Base-by-base conservation (phyloP, 768 basidiomycete species). In the Pulveroboletus sp. region DNA sequence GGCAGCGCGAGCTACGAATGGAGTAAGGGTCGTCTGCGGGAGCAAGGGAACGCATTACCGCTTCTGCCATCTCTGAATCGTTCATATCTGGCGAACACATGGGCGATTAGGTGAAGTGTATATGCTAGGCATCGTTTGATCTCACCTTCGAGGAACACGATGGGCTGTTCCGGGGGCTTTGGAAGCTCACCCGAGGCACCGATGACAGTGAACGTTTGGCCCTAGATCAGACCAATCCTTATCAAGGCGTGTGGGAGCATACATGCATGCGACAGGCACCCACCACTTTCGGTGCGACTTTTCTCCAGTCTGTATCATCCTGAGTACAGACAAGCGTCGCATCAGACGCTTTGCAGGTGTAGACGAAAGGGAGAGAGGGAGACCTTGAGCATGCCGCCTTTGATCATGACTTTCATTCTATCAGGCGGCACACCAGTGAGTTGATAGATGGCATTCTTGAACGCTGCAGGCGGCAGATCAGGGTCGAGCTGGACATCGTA, bases 401-500 rank as follows among this genome's bases (percentile, higher is more conserved):
- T 97, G 66, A 94, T 78, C 88, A 96, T 93, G 56, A 98, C 86
- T 72, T 98, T 99, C 91, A 96, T 94, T 42, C 93, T 78, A 63
- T 95, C 92, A 32, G 81, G 69, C 4, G 90, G 93, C 3, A 98
- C 86, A 8, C 92, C 93, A 0, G 93, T 97, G 40, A 76, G 72
- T 38, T 84, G 78, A 61, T 88, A 89, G 31, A 98, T 75, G 5
- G 81, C 75, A 54, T 91, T 81, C 67, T 96, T 97, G 78, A 98
- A 94, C 13, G 70, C 79, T 14, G 73, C 61, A 3, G 85, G 80
- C 2, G 88, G 79, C 6, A 79, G 74, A 72, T 84, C 81, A 14
- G 82, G 72, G 69, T 96, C 84, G 40, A 96, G 82, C 41, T 76
- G 66, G 36, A 96, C 65, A 55, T 83, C 75, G 68, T 86, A 75